Evolutionary conservation across 2,329 filamentous ascomycete species (phyloP), one percentile per base, ranked within the genome.

Genomic region (Fusarium nurragi): DNA sequence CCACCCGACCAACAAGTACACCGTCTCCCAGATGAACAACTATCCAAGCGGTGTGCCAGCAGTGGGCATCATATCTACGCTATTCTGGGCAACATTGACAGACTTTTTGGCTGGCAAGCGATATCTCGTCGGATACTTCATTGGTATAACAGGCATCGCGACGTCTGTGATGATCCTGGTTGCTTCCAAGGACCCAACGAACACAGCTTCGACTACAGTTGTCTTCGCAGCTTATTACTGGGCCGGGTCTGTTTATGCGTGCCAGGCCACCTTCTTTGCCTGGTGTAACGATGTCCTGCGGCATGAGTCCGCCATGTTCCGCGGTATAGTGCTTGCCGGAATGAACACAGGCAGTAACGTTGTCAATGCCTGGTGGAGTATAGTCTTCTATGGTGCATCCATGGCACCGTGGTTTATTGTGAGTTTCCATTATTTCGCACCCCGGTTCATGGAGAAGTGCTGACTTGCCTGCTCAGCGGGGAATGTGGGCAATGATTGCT

Each of bases 401-500:
- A 84, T 86, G 74, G 90, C 89, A 4, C 90, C 89, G 0, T 84
- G 84, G 78, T 91, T 91, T 60, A 86, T 75, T 36, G 85, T 86
- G 73, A 80, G 84, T 77, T 3, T 12, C 7, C 3, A 3, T 5
- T 14, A 1, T 18, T 18, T 3, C 4, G 12, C 14, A 1, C 21
- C 6, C 1, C 10, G 1, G 1, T 5, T 6, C 2, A 4, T 26
- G 2, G 2, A 9, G 6, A 5, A 6, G 14, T 13, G 18, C 41
- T 48, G 2, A 55, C 21, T 14, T 23, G 8, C 18, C 8, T 21
- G 5, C 25, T 5, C 59, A 88, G 81, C 81, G 82, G 56, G 88
- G 89, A n/a, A 90, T 90, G 88, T 90, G 86, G 83, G 88, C 88
- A 4, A 91, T 91, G 89, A 89, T 91, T 70, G 88, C 81, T 3